A percentile compares a stretch with the other conserved stretches of the same genome.
phyloP scores from a whole-genome alignment of 495 filamentous ascomycete genomes.

The Elaphomyces granulatus region DNA sequence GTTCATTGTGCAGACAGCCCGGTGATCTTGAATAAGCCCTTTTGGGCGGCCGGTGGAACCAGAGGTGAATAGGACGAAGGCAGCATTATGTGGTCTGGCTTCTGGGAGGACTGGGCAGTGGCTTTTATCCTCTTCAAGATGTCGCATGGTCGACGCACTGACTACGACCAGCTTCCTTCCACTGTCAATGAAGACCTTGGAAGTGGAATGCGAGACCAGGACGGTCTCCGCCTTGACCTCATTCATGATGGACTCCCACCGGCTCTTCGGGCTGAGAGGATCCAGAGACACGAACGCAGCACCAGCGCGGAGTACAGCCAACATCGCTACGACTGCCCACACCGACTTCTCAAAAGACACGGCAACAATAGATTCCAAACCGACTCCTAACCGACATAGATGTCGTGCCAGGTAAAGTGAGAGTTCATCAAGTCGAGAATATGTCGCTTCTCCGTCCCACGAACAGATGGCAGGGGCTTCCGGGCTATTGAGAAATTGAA shows the following conservation, averaged over 20 bases:
- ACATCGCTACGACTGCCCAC: slow-evolving; percentile 37
- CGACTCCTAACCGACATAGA: slow-evolving; percentile 24
- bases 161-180: neutral
- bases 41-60: slow-evolving; percentile 27
- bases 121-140: neutral
- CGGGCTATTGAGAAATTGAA: slow-evolving; percentile 2
- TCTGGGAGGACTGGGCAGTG: neutral
- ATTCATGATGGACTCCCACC: slow-evolving; percentile 39
- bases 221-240: slow-evolving; percentile 28
- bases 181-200: neutral
- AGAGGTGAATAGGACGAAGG: slow-evolving; percentile 45
- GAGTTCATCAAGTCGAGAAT: slow-evolving; percentile 14
- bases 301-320: slow-evolving; percentile 45
- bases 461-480: slow-evolving; percentile 14
- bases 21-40: slow-evolving; percentile 24
- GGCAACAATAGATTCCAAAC: slow-evolving; percentile 32
- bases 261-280: slow-evolving; percentile 37
- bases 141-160: neutral
- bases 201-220: slow-evolving; percentile 18
- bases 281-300: slow-evolving; percentile 46
- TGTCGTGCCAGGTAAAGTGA: slow-evolving; percentile 13
- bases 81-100: slow-evolving; percentile 12
- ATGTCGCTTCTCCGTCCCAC: slow-evolving; percentile 27
- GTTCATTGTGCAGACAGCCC: slow-evolving; percentile 17
- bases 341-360: slow-evolving; percentile 44